Evolutionary conservation across 1,139 yeast species (phyloP).

Genomic region (Candida dubliniensis): DNA sequence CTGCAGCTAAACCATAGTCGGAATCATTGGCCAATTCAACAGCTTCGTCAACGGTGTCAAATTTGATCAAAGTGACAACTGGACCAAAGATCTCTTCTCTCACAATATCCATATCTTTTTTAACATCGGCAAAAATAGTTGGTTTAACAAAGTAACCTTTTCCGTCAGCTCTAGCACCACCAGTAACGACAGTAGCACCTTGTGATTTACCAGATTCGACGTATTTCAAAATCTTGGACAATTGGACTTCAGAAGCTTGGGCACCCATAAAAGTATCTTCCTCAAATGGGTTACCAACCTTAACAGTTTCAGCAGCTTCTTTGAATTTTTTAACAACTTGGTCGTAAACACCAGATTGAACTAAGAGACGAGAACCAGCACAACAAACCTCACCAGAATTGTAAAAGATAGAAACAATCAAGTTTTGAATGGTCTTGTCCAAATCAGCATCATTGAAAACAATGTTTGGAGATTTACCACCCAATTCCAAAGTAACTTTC

Average conservation of each 20-base stretch:
- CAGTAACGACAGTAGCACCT: slow-evolving; percentile 74
- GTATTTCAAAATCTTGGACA: slow-evolving; percentile 71
- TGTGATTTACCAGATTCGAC: slow-evolving; percentile 71
- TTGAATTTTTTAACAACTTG: slow-evolving; percentile 60
- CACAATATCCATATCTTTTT: slow-evolving; percentile 64
- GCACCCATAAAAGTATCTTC: slow-evolving; percentile 78
- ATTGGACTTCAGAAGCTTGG: slow-evolving; percentile 74
- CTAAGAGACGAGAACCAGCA: slow-evolving; percentile 80
- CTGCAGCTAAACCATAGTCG: slow-evolving; percentile 80
- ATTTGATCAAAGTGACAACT: slow-evolving; percentile 72
- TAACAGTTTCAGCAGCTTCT: slow-evolving; percentile 53
- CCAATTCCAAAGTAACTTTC: slow-evolving; percentile 81
- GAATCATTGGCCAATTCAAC: slow-evolving; percentile 69
- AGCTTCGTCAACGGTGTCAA: slow-evolving; percentile 71
- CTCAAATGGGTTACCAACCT: slow-evolving; percentile 78
- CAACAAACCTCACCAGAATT: slow-evolving; percentile 89
- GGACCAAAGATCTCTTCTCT: slow-evolving; percentile 89
- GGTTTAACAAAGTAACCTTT: slow-evolving; percentile 82
- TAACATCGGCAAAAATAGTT: slow-evolving; percentile 73
- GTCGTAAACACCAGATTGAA: slow-evolving; percentile 77
- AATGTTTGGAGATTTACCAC: slow-evolving; percentile 84
- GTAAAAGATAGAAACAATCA: slow-evolving; percentile 58
- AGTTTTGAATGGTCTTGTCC: slow-evolving; percentile 59
- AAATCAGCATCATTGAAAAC: slow-evolving; percentile 74
- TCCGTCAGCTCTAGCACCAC: slow-evolving; percentile 68